Percentiles rank a stretch among this genome's conserved stretches.
phyloP scores from a whole-genome alignment of 2,329 filamentous ascomycete species.

The Aspergillus tubingensis region DNA sequence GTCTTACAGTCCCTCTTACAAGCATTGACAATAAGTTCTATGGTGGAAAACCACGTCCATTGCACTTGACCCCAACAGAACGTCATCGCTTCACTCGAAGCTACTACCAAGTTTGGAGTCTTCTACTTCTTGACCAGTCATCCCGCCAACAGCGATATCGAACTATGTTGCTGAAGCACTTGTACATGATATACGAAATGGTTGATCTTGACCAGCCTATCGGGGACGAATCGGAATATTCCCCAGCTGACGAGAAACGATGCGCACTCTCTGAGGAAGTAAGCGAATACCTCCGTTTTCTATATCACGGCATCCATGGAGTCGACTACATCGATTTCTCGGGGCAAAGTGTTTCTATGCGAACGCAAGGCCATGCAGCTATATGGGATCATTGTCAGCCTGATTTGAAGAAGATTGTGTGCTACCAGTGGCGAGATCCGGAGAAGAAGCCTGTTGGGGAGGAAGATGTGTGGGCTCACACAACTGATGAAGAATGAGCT shows the following conservation, averaged over 20 bases:
- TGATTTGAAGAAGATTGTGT: background rate
- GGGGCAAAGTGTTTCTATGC: background rate
- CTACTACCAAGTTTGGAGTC: background rate
- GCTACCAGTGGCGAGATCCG: background rate
- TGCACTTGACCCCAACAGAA: background rate
- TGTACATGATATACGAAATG: background rate
- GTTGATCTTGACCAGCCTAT: background rate
- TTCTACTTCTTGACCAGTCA: background rate
- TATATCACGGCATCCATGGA: background rate
- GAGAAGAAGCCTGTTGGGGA: background rate
- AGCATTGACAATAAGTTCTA: background rate
- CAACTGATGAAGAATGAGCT: constrained; percentile 24
- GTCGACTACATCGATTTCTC: background rate
- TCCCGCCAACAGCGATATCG: background rate
- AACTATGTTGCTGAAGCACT: background rate
- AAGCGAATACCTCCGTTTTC: background rate
- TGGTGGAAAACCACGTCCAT: background rate
- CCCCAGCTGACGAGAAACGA: background rate
- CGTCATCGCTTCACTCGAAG: background rate
- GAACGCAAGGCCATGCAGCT: background rate
- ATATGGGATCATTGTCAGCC: background rate
- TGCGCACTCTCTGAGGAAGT: background rate
- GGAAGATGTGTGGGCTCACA: background rate
- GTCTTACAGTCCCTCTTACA: background rate
- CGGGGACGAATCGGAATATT: background rate